Base-by-base conservation (phyloP, 2,329 filamentous ascomycete species). In the Ophiocordyceps camponoti-leonardi region DNA sequence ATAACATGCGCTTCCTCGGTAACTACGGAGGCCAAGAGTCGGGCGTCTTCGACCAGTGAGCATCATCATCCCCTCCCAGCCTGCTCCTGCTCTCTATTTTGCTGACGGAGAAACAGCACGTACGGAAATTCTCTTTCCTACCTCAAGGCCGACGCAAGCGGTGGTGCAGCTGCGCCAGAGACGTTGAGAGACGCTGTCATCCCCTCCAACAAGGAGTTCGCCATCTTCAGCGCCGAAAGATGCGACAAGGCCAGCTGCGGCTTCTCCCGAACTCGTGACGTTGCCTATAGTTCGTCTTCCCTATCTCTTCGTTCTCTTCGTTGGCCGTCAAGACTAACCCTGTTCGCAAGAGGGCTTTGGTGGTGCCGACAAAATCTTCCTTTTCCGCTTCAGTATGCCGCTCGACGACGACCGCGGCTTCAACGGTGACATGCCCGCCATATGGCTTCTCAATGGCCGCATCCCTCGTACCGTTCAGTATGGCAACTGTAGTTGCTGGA, bases 311-410 rank as follows among this genome's bases (percentile, higher is more conserved):
- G n/a, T n/a, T n/a, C n/a, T n/a, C n/a, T n/a, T n/a, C 18, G 4
- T 19, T 11, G 7, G 2, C 35, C 8, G 14, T 23, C 22, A 23
- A 23, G 3, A 37, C 16, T 18, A 37, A 37, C 33, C 18, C 16
- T 7, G 8, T 3, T n/a, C 33, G 40, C 37, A 41, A 81, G 75
- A 85, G 62, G 84, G 83, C 49, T 88, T 85, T 63, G 71, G 64
- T 37, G 82, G 82, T 44, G 67, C 72, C 28, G 73, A 77, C 54
- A 86, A 86, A 65, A 68, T 81, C 45, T 86, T 88, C 65, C 68
- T 87, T 50, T 72, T 83, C 53, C 73, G 85, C 53, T 83, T 87
- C 60, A 67, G 68, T 46, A 88, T 88, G 83, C 82, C 82, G 10
- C 56, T 70, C 43, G 73, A 74, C 47, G 72, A 71, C 49, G 58